Percentiles rank a stretch among this genome's conserved stretches.
Evolutionary conservation across 495 filamentous ascomycete genomes (phyloP).

Genomic region (Neurospora sp.): DNA sequence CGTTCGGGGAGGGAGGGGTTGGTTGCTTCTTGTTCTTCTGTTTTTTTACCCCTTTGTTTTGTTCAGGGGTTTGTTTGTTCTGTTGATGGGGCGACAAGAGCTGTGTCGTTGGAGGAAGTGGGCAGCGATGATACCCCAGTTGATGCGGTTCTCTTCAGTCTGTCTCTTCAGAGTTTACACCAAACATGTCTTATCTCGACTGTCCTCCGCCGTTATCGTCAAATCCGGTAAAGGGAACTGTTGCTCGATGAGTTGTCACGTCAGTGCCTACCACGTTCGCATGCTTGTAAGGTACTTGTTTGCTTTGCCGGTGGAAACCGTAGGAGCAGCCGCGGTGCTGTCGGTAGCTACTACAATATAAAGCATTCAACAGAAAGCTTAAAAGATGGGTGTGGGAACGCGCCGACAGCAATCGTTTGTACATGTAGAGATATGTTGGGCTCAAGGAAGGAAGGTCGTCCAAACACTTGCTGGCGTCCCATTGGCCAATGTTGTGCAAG

Average conservation of each 20-base stretch:
- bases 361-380: neutral
- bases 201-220: neutral
- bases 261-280: neutral
- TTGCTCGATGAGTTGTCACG: neutral
- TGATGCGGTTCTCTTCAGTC: neutral
- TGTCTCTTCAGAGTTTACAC: neutral
- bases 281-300: neutral
- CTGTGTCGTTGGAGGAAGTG: neutral
- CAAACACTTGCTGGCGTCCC: neutral
- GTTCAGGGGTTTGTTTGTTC: neutral
- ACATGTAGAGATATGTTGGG: neutral
- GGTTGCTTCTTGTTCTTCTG: neutral
- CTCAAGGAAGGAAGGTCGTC: neutral
- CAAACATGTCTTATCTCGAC: neutral
- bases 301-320: neutral
- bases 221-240: neutral
- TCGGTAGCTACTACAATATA: neutral
- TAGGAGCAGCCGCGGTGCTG: neutral
- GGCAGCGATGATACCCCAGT: neutral
- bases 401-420: too few relatives aligned
- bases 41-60: neutral
- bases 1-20: neutral
- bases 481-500: conserved; percentile 17
- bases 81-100: neutral
- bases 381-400: too few relatives aligned